Evolutionary conservation across 2,329 filamentous ascomycete genomes (phyloP), one percentile per base, ranked within the genome.

Genomic region (Trichophyton equinum): DNA sequence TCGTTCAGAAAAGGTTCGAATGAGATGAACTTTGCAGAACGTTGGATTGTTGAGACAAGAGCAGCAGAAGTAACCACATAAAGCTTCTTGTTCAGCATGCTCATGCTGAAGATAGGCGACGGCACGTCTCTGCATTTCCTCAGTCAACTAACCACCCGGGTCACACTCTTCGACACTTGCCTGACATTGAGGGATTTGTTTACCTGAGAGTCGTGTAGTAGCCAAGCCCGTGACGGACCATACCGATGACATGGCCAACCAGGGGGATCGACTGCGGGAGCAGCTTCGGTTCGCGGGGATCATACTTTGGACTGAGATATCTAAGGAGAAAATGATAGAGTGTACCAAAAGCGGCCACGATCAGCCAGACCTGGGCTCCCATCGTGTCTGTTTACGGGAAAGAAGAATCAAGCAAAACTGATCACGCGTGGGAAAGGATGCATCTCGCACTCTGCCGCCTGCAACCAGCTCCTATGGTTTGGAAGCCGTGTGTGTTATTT

Each of bases 181-280:
- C 9, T 3, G n/a, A 13, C 44, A 13, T 15, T 42, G 38, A 25
- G 9, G 9, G 11, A n/a, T 44, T 25, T 15, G 42, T 9, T 20
- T 46, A 57, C 70, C 63, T 64, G n/a, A 63, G 57, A 55, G 57
- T 2, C 47, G 40, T 38, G 47, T 65, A 70, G 44, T 72, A 71
- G 11, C 59, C 55, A 2, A 68, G 20, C 0, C 70, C 69, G 60
- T 69, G 53, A 13, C 63, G 58, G 6, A 69, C 13, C 6, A 71
- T 42, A 1, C 65, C 68, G 15, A 69, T 42, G 13, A 67, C 3
- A 59, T 72, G 70, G 8, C 70, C 68, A 46, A 71, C 44, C 2
- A 71, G n/a, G 1, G 70, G 70, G 40, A 71, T 66, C 3, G 47
- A 38, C 27, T 58, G 60, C 7, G 51, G 49, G 25, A 69, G 59